These are phyloP conservation scores for Volvox carteri DNA, from an alignment of 163 green algal genomes.

Conservation along the genomic window DNA sequence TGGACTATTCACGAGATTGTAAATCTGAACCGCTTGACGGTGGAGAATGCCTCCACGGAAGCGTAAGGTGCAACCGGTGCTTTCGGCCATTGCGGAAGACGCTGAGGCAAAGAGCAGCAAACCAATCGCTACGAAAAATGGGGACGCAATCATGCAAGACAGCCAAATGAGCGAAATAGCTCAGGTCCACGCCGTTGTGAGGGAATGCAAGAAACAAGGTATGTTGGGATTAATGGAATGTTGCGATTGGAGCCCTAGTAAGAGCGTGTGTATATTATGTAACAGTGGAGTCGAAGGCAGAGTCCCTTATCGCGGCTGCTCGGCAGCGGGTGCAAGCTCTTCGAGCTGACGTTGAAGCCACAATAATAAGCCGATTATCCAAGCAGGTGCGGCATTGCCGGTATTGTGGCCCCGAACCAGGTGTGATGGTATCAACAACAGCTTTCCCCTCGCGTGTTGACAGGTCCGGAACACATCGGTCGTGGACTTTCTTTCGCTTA, in stretches of 20 bases:
- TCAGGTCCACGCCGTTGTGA: background rate
- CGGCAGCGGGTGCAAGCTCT: background rate
- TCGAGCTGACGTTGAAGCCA: background rate
- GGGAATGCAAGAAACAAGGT: constrained; percentile 23
- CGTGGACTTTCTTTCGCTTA: constrained; percentile 32
- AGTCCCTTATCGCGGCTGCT: background rate
- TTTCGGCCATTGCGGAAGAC: constrained; percentile 31
- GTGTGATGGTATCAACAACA: background rate
- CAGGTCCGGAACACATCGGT: constrained; percentile 39
- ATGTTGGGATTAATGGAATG: background rate
- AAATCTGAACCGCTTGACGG: too few species aligned
- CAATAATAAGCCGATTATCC: background rate
- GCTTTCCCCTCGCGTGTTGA: background rate
- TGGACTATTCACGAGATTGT: too few species aligned
- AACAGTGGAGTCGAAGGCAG: constrained; percentile 28
- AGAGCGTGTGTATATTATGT: background rate
- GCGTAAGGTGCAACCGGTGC: constrained; percentile 12
- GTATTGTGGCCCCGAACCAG: too few species aligned
- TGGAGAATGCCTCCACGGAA: too few species aligned
- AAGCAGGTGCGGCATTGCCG: constrained; percentile 8
- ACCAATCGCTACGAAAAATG: background rate
- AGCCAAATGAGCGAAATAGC: background rate
- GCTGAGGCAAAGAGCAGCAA: background rate
- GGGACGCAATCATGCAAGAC: background rate
- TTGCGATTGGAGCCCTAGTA: background rate